Evolutionary conservation across 2,329 filamentous ascomycete species (phyloP).

Genomic region (Xylaria sp.): DNA sequence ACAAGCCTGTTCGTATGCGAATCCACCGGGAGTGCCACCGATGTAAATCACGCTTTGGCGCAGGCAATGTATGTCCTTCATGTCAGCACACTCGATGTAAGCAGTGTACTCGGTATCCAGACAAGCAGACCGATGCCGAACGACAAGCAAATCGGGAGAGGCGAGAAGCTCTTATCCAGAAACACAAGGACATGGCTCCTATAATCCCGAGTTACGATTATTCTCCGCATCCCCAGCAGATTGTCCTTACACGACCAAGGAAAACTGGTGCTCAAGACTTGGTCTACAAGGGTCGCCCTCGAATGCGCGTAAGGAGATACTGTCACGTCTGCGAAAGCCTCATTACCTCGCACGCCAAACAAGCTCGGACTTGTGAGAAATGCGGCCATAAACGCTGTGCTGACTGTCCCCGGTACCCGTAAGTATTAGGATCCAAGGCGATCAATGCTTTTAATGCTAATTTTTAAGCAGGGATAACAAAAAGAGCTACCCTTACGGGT

Average conservation of each 20-base stretch:
- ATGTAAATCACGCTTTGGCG: conserved; percentile 79
- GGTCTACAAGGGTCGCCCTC: conserved; percentile 72
- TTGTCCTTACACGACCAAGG: conserved; percentile 70
- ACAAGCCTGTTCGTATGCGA: conserved; percentile 82
- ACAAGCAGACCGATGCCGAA: conserved; percentile 69
- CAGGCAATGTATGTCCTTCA: conserved; percentile 76
- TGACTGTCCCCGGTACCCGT: conserved; percentile 84
- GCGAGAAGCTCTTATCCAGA: conserved; percentile 62
- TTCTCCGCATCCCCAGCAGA: conserved; percentile 60
- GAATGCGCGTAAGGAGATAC: conserved; percentile 77
- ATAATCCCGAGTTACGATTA: conserved; percentile 64
- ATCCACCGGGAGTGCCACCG: conserved; percentile 83
- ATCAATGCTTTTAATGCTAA: conserved; percentile 30
- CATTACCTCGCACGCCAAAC: conserved; percentile 68
- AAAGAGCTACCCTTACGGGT: conserved; percentile 75
- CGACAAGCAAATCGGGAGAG: conserved; percentile 63
- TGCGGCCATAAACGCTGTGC: conserved; percentile 82
- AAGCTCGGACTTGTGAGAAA: conserved; percentile 64
- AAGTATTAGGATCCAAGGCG: conserved; percentile 54
- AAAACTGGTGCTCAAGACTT: conserved; percentile 76
- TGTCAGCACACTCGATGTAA: conserved; percentile 86
- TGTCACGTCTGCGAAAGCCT: conserved; percentile 79
- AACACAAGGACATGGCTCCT: conserved; percentile 66
- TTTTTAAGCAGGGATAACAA: conserved; percentile 66
- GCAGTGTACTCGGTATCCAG: conserved; percentile 80